Conservation (phyloP, 352 stramenopile genomes). For the Globisporangium echinulatum region DNA sequence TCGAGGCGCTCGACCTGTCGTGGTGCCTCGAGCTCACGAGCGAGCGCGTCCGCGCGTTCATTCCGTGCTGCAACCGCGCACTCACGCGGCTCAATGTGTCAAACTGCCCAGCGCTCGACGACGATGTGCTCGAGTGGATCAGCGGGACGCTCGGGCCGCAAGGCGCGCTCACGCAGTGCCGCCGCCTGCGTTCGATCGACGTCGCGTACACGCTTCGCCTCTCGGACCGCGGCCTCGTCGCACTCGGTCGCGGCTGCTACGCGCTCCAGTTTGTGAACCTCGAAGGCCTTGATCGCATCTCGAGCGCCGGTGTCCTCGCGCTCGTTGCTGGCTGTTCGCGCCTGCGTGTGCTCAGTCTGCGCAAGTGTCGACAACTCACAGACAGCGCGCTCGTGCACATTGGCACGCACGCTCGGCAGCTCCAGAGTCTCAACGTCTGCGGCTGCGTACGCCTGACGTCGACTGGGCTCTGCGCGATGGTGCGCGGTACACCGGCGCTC, state of each 20-base stretch:
- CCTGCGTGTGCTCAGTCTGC: conserved; percentile 56
- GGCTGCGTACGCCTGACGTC: conserved; percentile 60
- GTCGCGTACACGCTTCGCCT: conserved; percentile 56
- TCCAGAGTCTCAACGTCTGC: conserved; percentile 58
- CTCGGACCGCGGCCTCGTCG: conserved; percentile 45
- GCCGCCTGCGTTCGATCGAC: conserved; percentile 56
- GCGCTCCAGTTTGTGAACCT: conserved; percentile 71
- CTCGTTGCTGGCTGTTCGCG: conserved; percentile 42
- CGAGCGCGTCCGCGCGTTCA: conserved; percentile 57
- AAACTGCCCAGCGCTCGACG: conserved; percentile 47
- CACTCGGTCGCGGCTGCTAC: conserved; percentile 41
- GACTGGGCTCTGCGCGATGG: conserved; percentile 37
- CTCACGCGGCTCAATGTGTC: conserved; percentile 58
- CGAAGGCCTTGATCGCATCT: conserved; percentile 54
- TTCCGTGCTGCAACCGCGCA: conserved; percentile 57
- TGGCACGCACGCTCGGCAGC: conserved; percentile 33
- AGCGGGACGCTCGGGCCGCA: conserved; percentile 53
- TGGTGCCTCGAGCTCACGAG: conserved; percentile 42
- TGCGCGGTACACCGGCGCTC: conserved; percentile 37
- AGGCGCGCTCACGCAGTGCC: conserved; percentile 57
- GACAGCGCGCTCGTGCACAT: conserved; percentile 42
- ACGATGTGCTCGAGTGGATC: conserved; percentile 71
- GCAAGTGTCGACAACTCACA: conserved; percentile 53
- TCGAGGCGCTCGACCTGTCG: conserved; percentile 58
- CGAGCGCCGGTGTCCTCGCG: conserved; percentile 34